Percentiles rank a stretch among this genome's conserved stretches.
phyloP scores from a whole-genome alignment of 75 land plant genomes.

The Cryptomeria japonica region DNA sequence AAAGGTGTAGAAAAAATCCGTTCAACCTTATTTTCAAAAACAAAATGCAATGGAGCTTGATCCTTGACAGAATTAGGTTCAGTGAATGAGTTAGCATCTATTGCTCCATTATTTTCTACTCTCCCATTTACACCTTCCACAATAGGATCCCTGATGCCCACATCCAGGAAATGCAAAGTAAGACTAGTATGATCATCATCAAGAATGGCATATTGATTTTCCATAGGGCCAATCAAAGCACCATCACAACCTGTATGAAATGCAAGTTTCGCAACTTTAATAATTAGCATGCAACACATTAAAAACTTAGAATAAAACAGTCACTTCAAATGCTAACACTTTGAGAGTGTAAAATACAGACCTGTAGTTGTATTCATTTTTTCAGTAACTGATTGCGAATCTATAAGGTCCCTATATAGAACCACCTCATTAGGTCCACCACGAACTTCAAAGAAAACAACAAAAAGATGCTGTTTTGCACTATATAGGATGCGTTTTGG shows the following conservation, averaged over 20 bases:
- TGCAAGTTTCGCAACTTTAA: not conserved
- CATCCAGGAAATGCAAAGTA: constrained; percentile 58
- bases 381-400: constrained; percentile 54
- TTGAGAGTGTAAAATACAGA: constrained; percentile 12
- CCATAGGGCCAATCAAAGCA: constrained; percentile 82
- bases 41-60: constrained; percentile 63
- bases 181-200: constrained; percentile 88
- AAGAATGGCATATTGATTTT: constrained; percentile 88
- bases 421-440: constrained; percentile 80
- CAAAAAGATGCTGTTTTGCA: constrained; percentile 85
- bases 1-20: constrained; percentile 92
- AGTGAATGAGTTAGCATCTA: constrained; percentile 56
- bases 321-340: not conserved
- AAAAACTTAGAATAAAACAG: not conserved
- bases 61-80: constrained; percentile 33
- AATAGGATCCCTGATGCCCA: constrained; percentile 24
- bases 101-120: constrained; percentile 35
- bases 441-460: constrained; percentile 81
- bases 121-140: constrained; percentile 12
- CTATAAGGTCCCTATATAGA: constrained; percentile 82
- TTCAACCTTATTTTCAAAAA: constrained; percentile 89
- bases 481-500: constrained; percentile 80
- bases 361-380: constrained; percentile 84
- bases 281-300: not conserved
- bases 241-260: constrained; percentile 84